These are phyloP conservation scores for Xylaria palmicola DNA, from an alignment of 495 filamentous ascomycete genomes.

Conservation along the genomic window DNA sequence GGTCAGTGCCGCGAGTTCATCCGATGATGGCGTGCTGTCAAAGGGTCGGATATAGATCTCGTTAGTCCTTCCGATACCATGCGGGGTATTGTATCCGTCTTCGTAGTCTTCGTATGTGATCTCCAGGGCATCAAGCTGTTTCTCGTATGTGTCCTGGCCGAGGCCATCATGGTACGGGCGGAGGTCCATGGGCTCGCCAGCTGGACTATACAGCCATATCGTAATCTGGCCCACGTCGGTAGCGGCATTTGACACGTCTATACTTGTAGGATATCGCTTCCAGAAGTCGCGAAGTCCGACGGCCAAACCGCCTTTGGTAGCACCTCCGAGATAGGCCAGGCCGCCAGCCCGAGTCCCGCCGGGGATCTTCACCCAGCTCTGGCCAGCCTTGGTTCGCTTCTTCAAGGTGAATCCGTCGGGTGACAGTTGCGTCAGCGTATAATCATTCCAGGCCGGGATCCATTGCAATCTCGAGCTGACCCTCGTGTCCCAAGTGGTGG, in stretches of 20 bases:
- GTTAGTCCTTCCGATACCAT: slow-evolving; percentile 48
- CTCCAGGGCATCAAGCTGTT: slow-evolving; percentile 51
- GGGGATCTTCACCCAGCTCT: slow-evolving; percentile 50
- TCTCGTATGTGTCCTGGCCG: slow-evolving; percentile 43
- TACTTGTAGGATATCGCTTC: slow-evolving; percentile 49
- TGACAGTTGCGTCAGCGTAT: slow-evolving; percentile 45
- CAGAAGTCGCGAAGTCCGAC: slow-evolving; percentile 52
- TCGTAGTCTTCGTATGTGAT: slow-evolving; percentile 58
- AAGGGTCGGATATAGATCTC: slow-evolving; percentile 46
- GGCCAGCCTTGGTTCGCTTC: slow-evolving; percentile 48
- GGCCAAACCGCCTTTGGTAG: slow-evolving; percentile 44
- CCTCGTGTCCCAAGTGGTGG: slow-evolving; percentile 35
- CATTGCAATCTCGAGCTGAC: slow-evolving; percentile 39
- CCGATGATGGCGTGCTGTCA: slow-evolving; percentile 37
- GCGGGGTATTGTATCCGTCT: slow-evolving; percentile 44
- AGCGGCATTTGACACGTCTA: slow-evolving; percentile 43
- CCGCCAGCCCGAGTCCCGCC: slow-evolving; percentile 47
- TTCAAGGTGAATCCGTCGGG: slow-evolving; percentile 52
- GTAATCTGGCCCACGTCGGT: slow-evolving; percentile 41
- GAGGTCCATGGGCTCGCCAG: slow-evolving; percentile 46
- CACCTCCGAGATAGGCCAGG: slow-evolving; percentile 47
- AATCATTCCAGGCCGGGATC: slow-evolving; percentile 51
- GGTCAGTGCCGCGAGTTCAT: slow-evolving; percentile 33
- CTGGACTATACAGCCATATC: slow-evolving; percentile 51
- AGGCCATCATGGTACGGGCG: slow-evolving; percentile 51